Conservation (phyloP, 371 early-diverging fungal genomes). For the Astathelohania contejeani region DNA sequence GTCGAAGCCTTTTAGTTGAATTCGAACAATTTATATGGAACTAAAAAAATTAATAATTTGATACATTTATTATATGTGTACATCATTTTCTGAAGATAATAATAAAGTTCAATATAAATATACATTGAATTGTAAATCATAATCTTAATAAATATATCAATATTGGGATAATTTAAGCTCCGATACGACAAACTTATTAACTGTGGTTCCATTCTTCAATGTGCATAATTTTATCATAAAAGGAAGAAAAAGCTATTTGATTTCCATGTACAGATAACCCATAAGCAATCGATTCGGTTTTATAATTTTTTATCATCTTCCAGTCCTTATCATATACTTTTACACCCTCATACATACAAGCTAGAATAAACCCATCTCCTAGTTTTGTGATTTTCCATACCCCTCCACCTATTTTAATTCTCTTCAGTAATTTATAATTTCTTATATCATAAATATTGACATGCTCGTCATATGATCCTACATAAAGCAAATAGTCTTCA, state of each 20-base stretch:
- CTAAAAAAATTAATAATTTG: too few species aligned
- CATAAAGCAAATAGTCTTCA: conserved; percentile 7
- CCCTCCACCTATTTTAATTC: conserved; percentile 11
- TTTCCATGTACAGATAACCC: conserved; percentile 5
- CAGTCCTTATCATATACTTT: conserved; percentile 16
- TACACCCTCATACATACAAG: conserved; percentile 37
- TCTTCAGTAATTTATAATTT: conserved; percentile 4
- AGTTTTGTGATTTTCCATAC: conserved; percentile 26
- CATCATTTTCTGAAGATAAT: too few species aligned
- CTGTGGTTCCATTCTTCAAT: too few species aligned
- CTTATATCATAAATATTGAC: conserved; percentile 12
- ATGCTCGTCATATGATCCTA: conserved; percentile 33
- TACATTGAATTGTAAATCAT: too few species aligned
- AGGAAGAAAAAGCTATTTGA: conserved; percentile 11
- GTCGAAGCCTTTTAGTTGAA: too few species aligned
- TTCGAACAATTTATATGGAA: too few species aligned
- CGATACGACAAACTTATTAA: too few species aligned
- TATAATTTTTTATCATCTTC: conserved; percentile 2
- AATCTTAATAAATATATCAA: too few species aligned
- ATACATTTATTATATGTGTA: too few species aligned
- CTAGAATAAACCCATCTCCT: background rate
- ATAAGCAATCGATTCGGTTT: conserved; percentile 20
- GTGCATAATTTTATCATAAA: too few species aligned
- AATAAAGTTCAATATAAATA: too few species aligned
- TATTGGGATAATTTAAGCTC: too few species aligned